phyloP scores from a whole-genome alignment of 108 stramenopile species.

The Asterionellopsis glacialis region DNA sequence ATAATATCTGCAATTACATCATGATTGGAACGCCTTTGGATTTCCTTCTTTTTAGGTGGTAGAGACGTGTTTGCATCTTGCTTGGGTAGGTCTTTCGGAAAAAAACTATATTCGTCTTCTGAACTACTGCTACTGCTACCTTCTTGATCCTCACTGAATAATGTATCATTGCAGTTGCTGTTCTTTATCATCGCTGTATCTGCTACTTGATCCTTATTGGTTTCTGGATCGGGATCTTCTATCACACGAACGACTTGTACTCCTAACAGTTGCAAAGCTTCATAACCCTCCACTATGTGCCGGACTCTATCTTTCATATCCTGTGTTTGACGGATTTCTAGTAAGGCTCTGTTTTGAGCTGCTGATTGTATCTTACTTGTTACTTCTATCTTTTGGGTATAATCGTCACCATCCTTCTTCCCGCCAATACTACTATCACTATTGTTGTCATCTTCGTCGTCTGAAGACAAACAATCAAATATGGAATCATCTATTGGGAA shows the following conservation, averaged over 20 bases:
- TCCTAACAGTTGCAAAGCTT: neutral
- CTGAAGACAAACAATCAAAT: constrained; percentile 21
- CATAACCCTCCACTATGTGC: neutral
- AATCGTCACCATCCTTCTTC: too few relatives aligned
- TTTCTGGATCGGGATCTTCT: neutral
- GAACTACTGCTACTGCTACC: too few relatives aligned
- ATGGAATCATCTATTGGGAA: neutral
- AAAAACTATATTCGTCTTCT: too few relatives aligned
- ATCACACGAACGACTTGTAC: too few relatives aligned
- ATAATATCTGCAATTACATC: constrained; percentile 40
- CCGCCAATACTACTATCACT: neutral
- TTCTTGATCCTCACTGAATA: too few relatives aligned
- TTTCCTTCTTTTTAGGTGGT: neutral
- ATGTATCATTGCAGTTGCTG: too few relatives aligned
- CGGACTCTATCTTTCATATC: neutral
- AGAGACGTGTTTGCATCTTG: neutral
- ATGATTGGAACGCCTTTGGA: constrained; percentile 40
- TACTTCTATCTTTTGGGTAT: too few relatives aligned
- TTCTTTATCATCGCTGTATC: neutral
- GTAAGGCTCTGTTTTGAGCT: too few relatives aligned
- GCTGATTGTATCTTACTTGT: too few relatives aligned
- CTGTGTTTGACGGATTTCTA: neutral
- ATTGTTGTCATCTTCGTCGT: constrained; percentile 3
- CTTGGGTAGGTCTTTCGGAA: neutral
- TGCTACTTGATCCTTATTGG: neutral